Base-by-base conservation (phyloP, 257 asterid genomes). In the Thymus quinquecostatus region DNA sequence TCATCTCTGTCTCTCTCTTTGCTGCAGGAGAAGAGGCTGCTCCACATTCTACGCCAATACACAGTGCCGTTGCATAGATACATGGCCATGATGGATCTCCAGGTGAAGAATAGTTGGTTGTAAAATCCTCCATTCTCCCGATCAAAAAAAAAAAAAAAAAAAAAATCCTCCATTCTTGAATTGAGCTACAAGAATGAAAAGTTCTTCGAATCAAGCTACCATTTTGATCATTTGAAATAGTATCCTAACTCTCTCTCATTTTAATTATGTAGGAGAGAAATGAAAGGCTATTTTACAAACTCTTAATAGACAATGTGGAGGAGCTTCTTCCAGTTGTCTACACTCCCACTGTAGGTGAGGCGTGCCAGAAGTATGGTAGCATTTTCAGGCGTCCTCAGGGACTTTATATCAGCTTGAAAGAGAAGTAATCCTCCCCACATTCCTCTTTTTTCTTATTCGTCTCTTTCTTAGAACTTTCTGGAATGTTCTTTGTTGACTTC, bases 1-100 rank as follows among this genome's bases (percentile, higher is more conserved):
- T 38, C 6, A 38, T 6, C 33, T 6, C 10, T 11, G 32, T 40
- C 41, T 55, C 64, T 66, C 40, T 67, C 36, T 66, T 56, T 56
- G 32, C 43, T 54, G 55, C 81, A 90, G 97, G 96, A 87, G 85
- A 86, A 81, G 80, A 83, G 79, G 77, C 29, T 87, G 87, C 82
- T 93, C 91, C 86, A 85, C 57, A 89, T 34, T 79, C 83, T 91
- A 40, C 98, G 96, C 41, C 86, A 87, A 62, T 89, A 82, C 76
- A 74, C 77, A 68, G 94, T 91, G 68, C 98, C 97, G 4, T 55
- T 93, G 86, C 96, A 93, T 57, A 86, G 82, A 81, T 93, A 93
- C 78, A 84, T 89, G 88, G 97, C 97, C 58, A 87, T 93, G 98
- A 91, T 91, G 96, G 97, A 91, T 78, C 98, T 93, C 75, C 97